Evolutionary conservation across 495 filamentous ascomycete species (phyloP), one percentile per base, ranked within the genome.

Genomic region (Penicillium samsonianum): DNA sequence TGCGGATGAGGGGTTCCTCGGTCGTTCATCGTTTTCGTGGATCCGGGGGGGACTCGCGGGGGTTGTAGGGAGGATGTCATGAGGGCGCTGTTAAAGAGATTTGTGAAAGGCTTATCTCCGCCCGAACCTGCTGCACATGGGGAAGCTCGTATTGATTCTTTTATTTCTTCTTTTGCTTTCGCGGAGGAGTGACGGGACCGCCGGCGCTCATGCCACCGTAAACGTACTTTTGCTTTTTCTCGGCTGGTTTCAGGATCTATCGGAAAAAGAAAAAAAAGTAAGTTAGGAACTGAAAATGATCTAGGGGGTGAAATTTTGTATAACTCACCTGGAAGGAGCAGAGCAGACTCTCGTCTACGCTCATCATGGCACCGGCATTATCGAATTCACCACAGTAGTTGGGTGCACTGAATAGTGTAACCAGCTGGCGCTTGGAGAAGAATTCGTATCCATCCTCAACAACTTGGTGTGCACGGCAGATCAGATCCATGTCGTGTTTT

Each of bases 221-320:
- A 72, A 96, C 93, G 83, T 96, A 98, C 91, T 98, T 98, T 91
- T 96, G 93, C 89, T 98, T 98, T 87, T 98, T 98, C 85, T 98
- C 94, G 76, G 94, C 94, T 70, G 94, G 94, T 81, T 98, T 98
- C 79, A 98, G 81, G 76, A 98, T 98, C 93, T 98, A 64, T 23
- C 38, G 22, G 43, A 26, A 16, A 42, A 43, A 42, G n/a, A 28
- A 45, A 23, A 45, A 51, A 53, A 22, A 16, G 28, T 17, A 38
- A 40, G 57, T 63, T 65, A 64, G 22, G 33, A 22, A 46, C 25
- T 33, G 26, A 33, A 23, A 25, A 42, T 6, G 26, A 14, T 33
- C 16, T 41, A 17, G 16, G 48, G 41, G 30, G 55, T 43, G 47
- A 28, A 33, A 16, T 50, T 45, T n/a, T 55, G 46, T 4, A 28